A percentile compares a stretch with the other conserved stretches of the same genome.
Evolutionary conservation across 2,329 filamentous ascomycete genomes (phyloP).

Genomic region (Remersonia thermophila): DNA sequence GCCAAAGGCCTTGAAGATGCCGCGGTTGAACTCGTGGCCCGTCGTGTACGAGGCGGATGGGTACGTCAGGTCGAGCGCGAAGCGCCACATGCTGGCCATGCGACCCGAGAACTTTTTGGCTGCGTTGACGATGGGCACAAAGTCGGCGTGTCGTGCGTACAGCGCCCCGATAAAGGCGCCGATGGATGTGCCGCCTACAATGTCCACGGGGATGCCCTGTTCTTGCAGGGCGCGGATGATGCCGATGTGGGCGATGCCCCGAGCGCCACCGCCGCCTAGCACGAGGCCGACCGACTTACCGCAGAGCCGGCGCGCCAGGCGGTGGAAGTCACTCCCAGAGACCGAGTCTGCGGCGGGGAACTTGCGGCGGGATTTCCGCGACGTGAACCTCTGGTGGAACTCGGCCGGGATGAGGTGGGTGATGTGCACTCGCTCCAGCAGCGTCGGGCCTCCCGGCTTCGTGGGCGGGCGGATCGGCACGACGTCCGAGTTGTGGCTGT

Average conservation of each 20-base stretch:
- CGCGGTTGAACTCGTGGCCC: constrained; percentile 95
- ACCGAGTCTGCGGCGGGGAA: constrained; percentile 85
- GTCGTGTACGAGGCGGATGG: constrained; percentile 95
- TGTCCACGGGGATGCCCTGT: constrained; percentile 88
- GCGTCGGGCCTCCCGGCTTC: constrained; percentile 67
- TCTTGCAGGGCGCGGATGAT: constrained; percentile 93
- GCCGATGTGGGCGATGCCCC: constrained; percentile 85
- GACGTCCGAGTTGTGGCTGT: constrained; percentile 48
- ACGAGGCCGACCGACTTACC: constrained; percentile 92
- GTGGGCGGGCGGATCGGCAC: constrained; percentile 64
- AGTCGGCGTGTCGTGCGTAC: constrained; percentile 90
- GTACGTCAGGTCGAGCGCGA: constrained; percentile 90
- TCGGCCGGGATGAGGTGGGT: constrained; percentile 60
- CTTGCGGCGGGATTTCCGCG: constrained; percentile 76
- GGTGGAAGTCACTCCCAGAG: constrained; percentile 94
- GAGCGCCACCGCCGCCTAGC: constrained; percentile 81
- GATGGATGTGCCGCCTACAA: constrained; percentile 92
- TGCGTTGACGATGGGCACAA: constrained; percentile 91
- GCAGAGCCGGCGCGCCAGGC: constrained; percentile 76
- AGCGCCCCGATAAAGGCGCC: constrained; percentile 89
- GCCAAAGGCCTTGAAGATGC: constrained; percentile 97
- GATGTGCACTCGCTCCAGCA: constrained; percentile 89
- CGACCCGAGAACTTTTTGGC: constrained; percentile 95
- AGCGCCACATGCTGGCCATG: constrained; percentile 99
- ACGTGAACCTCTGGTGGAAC: constrained; percentile 88